Percentiles rank a stretch among this genome's conserved stretches.
Evolutionary conservation across 2,329 filamentous ascomycete species (phyloP).

Genomic region (Penicillium paneum): DNA sequence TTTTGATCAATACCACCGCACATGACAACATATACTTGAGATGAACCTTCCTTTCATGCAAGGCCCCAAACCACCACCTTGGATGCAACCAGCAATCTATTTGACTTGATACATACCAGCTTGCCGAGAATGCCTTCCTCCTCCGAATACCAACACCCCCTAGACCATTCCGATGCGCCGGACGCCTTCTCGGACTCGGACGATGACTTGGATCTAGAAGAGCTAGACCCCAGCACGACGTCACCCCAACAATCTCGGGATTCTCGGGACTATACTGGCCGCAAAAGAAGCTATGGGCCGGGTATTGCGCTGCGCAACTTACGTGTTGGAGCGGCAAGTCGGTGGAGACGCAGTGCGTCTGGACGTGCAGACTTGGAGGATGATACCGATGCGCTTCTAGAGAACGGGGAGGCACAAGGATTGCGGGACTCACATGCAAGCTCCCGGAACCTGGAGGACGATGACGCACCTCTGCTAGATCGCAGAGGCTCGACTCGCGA

Average conservation of each 20-base stretch:
- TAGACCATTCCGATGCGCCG: conserved; percentile 31
- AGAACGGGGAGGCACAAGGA: conserved; percentile 56
- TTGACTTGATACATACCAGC: conserved; percentile 1
- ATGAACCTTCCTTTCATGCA: conserved; percentile 18
- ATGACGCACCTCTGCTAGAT: conserved; percentile 70
- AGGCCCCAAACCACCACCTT: conserved; percentile 10
- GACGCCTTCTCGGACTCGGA: conserved; percentile 38
- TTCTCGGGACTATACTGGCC: conserved; percentile 30
- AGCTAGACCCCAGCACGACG: conserved; percentile 42
- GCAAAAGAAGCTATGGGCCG: conserved; percentile 33
- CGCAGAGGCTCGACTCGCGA: conserved; percentile 38
- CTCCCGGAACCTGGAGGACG: conserved; percentile 54
- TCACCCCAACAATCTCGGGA: conserved; percentile 20
- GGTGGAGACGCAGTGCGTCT: conserved; percentile 38
- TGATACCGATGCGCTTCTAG: conserved; percentile 65
- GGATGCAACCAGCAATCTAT: conserved; percentile 17
- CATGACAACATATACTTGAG: conserved; percentile 13
- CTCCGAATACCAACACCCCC: conserved; percentile 36
- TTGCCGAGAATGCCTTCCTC: conserved; percentile 35
- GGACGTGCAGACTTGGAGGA: conserved; percentile 50
- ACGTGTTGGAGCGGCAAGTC: conserved; percentile 48
- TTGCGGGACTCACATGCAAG: conserved; percentile 60
- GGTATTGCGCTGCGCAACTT: conserved; percentile 50
- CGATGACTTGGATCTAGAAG: conserved; percentile 48
- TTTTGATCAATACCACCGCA: conserved; percentile 10